Evolutionary conservation across 805 yeast genomes (phyloP).

Genomic region (Pichia nakasei): DNA sequence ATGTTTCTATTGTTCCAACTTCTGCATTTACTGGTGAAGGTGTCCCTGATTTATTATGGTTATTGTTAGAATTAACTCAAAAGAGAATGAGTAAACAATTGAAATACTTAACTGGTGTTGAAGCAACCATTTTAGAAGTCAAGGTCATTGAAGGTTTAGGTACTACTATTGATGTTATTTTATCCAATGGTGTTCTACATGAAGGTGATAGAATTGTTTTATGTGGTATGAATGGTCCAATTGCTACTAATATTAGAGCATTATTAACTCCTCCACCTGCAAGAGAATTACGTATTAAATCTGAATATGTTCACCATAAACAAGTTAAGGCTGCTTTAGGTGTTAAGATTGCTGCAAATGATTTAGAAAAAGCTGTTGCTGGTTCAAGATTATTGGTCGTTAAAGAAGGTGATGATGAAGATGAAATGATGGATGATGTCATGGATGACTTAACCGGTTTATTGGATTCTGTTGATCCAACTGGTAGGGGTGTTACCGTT

Average conservation of each 20-base stretch:
- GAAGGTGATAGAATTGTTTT: constrained; percentile 95
- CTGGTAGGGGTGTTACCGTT: constrained; percentile 96
- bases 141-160: constrained; percentile 98
- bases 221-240: constrained; percentile 98
- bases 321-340: constrained; percentile 99
- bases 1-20: constrained; percentile 94
- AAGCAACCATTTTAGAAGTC: constrained; percentile 95
- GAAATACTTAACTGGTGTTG: constrained; percentile 88
- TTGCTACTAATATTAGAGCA: constrained; percentile 93
- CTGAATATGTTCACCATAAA: constrained; percentile 94
- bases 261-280: constrained; percentile 95
- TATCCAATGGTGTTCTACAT: constrained; percentile 89
- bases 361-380: constrained; percentile 96
- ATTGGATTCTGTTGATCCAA: constrained; percentile 86
- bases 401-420: constrained; percentile 97
- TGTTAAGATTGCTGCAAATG: constrained; percentile 97
- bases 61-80: constrained; percentile 90
- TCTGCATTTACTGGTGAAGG: constrained; percentile 99
- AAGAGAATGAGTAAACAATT: constrained; percentile 98
- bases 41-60: constrained; percentile 97
- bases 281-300: constrained; percentile 90
- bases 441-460: constrained; percentile 97
- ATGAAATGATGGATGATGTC: constrained; percentile 93
- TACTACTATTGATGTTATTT: constrained; percentile 94
- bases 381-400: constrained; percentile 94